Evolutionary conservation across 345 rosid genomes (phyloP), one percentile per base, ranked within the genome.

Genomic region (Sisymbrium irio): DNA sequence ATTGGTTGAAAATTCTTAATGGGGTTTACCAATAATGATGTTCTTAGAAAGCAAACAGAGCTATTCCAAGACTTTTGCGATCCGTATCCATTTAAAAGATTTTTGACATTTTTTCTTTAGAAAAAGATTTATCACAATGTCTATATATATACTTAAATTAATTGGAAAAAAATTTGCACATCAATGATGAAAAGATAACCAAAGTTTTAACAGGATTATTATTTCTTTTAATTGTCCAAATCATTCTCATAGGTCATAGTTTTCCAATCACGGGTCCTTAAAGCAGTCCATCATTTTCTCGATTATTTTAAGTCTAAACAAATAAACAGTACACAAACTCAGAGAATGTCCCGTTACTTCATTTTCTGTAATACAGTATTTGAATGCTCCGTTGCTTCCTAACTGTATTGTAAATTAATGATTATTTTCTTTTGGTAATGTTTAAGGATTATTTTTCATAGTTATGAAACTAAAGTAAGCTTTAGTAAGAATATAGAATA

Each of bases 261-360:
- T 54, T 28, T 14, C 5, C 39, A 55, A 15, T 17, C 61, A 15
- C 22, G 61, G 22, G 4, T 32, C 22, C 20, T 55, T 30, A n/a
- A n/a, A 6, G 36, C 18, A 27, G 32, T 54, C 61, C 61, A 62
- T 60, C 75, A 15, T 71, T 70, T 49, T 22, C 58, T 46, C 3
- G 12, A 22, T 22, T 45, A 30, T 55, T 13, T 28, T 7, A 14
- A 30, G 35, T 45, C n/a, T n/a, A 20, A 59, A 41, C 54, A 68
- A 27, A 18, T 17, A 27, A 18, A 19, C 39, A 28, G 3, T n/a
- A n/a, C 13, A 4, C 59, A 6, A 54, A 37, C 3, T 55, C 11
- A 2, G 60, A 49, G 61, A 60, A 47, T 71, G 68, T 60, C 59
- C 15, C 58, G 10, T 37, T 46, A 37, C 30, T 22, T 60, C 28